A percentile compares a stretch with the other conserved stretches of the same genome.
phyloP scores from a whole-genome alignment of 1,284 basidiomycete species.

The Sanguinoderma infundibulare region DNA sequence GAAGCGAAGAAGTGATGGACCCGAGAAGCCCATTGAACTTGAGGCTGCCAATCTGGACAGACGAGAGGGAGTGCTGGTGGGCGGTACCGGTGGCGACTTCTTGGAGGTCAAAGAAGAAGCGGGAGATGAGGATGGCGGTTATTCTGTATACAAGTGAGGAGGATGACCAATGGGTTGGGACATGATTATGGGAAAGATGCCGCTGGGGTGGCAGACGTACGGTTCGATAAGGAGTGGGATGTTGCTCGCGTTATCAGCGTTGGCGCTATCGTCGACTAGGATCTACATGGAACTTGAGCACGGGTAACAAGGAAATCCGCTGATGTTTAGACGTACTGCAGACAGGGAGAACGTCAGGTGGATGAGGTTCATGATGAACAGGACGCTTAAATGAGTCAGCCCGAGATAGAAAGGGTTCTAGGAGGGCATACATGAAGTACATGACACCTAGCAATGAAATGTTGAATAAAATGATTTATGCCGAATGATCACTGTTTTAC shows the following conservation, averaged over 20 bases:
- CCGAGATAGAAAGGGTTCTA: no score
- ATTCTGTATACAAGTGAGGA: no score
- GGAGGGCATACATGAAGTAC: slow-evolving; percentile 7
- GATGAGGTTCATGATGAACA: slow-evolving; percentile 2
- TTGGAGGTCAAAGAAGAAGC: slow-evolving; percentile 11
- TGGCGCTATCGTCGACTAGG: not conserved
- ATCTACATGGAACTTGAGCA: not conserved
- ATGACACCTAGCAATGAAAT: not conserved
- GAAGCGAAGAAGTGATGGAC: not conserved
- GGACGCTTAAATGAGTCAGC: not conserved
- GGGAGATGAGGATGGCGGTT: no score
- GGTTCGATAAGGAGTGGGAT: slow-evolving; percentile 4
- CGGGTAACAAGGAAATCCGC: no score
- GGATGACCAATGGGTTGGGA: not conserved
- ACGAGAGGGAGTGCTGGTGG: slow-evolving; percentile 1
- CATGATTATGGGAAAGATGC: no score
- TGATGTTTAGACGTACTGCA: not conserved
- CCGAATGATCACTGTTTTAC: not conserved
- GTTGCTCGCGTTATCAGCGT: slow-evolving; percentile 1
- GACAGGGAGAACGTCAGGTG: slow-evolving; percentile 11
- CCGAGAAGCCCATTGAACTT: slow-evolving; percentile 9
- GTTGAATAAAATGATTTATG: no score
- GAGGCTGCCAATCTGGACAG: slow-evolving; percentile 4
- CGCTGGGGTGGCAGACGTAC: no score
- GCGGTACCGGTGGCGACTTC: not conserved